Base-by-base conservation (phyloP, 306 rosid genomes). In the Vachellia pachyceras region DNA sequence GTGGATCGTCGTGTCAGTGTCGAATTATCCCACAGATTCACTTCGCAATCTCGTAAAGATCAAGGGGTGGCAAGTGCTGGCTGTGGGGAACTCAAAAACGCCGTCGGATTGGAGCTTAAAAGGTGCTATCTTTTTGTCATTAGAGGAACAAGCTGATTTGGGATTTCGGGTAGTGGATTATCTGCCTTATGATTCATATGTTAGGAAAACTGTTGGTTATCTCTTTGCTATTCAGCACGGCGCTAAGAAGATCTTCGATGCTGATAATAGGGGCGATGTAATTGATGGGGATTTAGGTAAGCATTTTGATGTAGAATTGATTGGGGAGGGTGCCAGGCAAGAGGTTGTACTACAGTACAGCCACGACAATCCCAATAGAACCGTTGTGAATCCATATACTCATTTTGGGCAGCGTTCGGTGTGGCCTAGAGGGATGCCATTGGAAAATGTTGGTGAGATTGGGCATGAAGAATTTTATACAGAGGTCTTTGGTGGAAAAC, bases 341-440 rank as follows among this genome's bases (percentile, higher is more conserved):
- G 97, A 93, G 84, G 80, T 87, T 54, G 84, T 96, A 67, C 86
- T 93, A 71, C 99, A 96, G 85, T 93, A 88, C 73, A 95, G 93
- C 78, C 97, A 95, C 82, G 97, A 93, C 36, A 93, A 93, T 75
- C 94, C 96, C 0, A 96, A 96, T 71, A 81, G 98, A 81, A 90
- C 94, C 0, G 85, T 92, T 35, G 91, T 90, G 23, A 95, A 95
- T 79, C 99, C 99, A 0, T 95, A 95, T 79, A 86, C 93, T 54
- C 99, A 95, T 87, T 95, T 95, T 45, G 99, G 99, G 78, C 99
- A 95, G 80, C 87, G 99, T 68, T 93, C 99, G 0, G 97, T 95
- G 68, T 95, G 99, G 99, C 99, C 99, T 37, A 89, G 99, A 79
- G 99, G 99, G 25, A 71, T 95, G 84, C 99, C 99, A 0, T 84